A percentile compares a stretch with the other conserved stretches of the same genome.
Conservation (phyloP, 805 yeast species). For the Wickerhamiella domercqiae region DNA sequence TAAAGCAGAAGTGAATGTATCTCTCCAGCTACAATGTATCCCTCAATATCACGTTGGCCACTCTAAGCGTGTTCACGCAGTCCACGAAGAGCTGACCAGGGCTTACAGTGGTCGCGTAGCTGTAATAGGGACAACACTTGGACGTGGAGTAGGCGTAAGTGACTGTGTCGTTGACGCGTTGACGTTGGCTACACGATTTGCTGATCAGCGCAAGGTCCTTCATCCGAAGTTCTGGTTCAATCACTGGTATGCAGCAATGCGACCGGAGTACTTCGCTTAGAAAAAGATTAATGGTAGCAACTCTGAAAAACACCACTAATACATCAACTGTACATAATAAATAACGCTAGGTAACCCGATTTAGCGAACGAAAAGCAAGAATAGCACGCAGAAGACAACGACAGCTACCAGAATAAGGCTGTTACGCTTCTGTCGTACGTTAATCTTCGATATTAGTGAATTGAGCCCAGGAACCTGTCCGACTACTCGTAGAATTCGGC, state of each 20-base stretch:
- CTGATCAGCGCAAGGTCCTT: slow-evolving; percentile 19
- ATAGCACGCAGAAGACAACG: slow-evolving; percentile 54
- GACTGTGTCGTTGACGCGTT: slow-evolving; percentile 61
- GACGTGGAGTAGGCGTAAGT: slow-evolving; percentile 77
- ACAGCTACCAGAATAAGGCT: slow-evolving; percentile 66
- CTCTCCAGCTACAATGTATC: slow-evolving; percentile 41
- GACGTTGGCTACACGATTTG: slow-evolving; percentile 35
- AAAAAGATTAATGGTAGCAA: slow-evolving; percentile 15
- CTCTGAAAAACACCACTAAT: slow-evolving; percentile 22
- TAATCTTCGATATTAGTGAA: slow-evolving; percentile 58
- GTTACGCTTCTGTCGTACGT: slow-evolving; percentile 79
- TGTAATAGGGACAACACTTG: slow-evolving; percentile 67
- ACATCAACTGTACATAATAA: neutral
- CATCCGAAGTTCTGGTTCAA: slow-evolving; percentile 21
- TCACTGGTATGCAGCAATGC: slow-evolving; percentile 17
- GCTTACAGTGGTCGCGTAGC: slow-evolving; percentile 32
- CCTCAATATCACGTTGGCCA: slow-evolving; percentile 74
- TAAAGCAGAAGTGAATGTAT: slow-evolving; percentile 20
- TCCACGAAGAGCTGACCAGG: slow-evolving; percentile 23
- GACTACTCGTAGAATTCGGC: slow-evolving; percentile 43
- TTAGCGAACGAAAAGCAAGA: slow-evolving; percentile 41
- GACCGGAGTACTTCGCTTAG: slow-evolving; percentile 18
- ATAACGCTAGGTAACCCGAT: neutral
- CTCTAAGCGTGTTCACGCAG: slow-evolving; percentile 27
- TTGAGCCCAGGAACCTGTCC: slow-evolving; percentile 72